Evolutionary conservation across 768 basidiomycete genomes (phyloP).

Genomic region (Paxillus ammoniavirescens): DNA sequence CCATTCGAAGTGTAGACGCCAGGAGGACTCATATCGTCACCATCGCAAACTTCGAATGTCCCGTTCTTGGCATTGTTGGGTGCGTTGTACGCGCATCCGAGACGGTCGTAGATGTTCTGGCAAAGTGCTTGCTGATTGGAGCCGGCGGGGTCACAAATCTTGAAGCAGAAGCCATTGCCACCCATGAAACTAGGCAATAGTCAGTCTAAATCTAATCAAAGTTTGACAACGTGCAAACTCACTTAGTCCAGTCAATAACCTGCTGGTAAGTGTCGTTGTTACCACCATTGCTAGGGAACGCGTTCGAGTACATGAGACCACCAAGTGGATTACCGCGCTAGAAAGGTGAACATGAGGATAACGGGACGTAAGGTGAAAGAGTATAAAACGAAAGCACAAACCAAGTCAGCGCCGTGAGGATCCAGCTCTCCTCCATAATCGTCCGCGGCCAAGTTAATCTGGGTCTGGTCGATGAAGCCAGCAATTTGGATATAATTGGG

Average conservation of each 20-base stretch:
- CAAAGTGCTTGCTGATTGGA: conserved; percentile 55
- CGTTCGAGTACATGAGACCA: conserved; percentile 63
- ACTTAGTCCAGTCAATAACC: conserved; percentile 67
- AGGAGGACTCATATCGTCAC: conserved; percentile 61
- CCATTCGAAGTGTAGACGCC: conserved; percentile 49
- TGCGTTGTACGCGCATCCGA: conserved; percentile 73
- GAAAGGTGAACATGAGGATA: conserved; percentile 4
- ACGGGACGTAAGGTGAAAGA: conserved; percentile 11
- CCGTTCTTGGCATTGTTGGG: conserved; percentile 60
- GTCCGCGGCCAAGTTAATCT: conserved; percentile 45
- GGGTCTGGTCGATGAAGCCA: conserved; percentile 64
- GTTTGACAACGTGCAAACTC: conserved; percentile 16
- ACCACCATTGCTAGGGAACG: conserved; percentile 40
- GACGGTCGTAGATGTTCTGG: conserved; percentile 72
- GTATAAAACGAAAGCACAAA: conserved; percentile 22
- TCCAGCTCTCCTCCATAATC: conserved; percentile 81
- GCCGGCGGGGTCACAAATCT: conserved; percentile 62
- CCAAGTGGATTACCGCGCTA: conserved; percentile 83
- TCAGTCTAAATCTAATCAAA: background rate
- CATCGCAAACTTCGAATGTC: conserved; percentile 62
- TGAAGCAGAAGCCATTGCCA: conserved; percentile 61
- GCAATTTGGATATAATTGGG: conserved; percentile 56
- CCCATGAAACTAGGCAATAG: conserved; percentile 65
- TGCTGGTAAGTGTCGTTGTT: conserved; percentile 47
- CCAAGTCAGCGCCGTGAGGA: conserved; percentile 68